These are phyloP conservation scores for Rhodotorula diobovata DNA, from an alignment of 768 basidiomycete species.

Conservation along the genomic window DNA sequence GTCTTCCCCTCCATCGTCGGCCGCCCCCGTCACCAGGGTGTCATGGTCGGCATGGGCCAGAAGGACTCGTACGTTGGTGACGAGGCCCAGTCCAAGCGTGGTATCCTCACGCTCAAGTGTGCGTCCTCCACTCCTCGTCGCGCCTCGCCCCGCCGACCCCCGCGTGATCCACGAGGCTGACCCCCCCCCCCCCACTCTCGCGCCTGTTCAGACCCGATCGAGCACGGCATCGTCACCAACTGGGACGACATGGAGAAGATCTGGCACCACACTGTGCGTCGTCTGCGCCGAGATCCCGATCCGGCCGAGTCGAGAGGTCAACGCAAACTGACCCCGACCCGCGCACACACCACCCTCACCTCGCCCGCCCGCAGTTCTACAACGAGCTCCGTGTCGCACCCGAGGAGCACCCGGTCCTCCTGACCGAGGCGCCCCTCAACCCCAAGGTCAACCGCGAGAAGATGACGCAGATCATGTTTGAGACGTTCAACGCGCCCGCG, in stretches of 20 bases:
- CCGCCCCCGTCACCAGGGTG: slow-evolving; percentile 87
- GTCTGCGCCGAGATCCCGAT: too few relatives aligned
- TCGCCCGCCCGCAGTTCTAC: slow-evolving; percentile 62
- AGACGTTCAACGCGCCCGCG: slow-evolving; percentile 87
- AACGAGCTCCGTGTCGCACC: slow-evolving; percentile 90
- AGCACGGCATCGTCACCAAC: slow-evolving; percentile 93
- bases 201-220: slow-evolving; percentile 68
- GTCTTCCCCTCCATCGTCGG: slow-evolving; percentile 71
- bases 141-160: not conserved
- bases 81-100: slow-evolving; percentile 89
- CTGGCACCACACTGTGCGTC: slow-evolving; percentile 53
- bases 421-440: slow-evolving; percentile 88
- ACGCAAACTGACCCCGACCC: not conserved
- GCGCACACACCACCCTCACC: too few relatives aligned
- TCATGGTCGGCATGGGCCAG: slow-evolving; percentile 95
- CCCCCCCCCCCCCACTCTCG: not conserved
- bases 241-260: slow-evolving; percentile 99
- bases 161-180: too few relatives aligned
- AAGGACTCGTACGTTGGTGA: slow-evolving; percentile 96
- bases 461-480: slow-evolving; percentile 96
- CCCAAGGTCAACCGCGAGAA: slow-evolving; percentile 89
- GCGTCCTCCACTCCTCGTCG: not conserved
- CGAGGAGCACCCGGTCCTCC: slow-evolving; percentile 84
- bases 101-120: slow-evolving; percentile 78
- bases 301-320: not conserved